Base-by-base conservation (phyloP, 179 eudicot genomes). In the Spinacia oleracea region DNA sequence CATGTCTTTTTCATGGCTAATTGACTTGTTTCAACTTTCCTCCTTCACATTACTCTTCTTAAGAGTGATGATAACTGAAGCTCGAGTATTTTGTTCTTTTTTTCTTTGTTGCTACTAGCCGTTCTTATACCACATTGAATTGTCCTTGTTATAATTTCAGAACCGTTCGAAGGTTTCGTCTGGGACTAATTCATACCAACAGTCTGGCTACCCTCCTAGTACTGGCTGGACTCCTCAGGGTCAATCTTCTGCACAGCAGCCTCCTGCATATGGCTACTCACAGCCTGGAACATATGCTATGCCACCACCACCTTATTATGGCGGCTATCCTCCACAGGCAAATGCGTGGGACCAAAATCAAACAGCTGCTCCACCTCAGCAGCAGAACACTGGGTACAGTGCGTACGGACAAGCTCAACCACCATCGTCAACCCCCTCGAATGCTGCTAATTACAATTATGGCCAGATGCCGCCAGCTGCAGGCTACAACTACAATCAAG, bases 281-380 rank as follows among this genome's bases (percentile, higher is more conserved):
- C 97, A 94, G 81, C 88, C 93, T 29, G 98, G 92, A 73, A 74
- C 90, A 35, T 92, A 94, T 73, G 84, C 89, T 20, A 81, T 86
- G 66, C 88, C 87, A 15, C 66, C 87, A 5, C 88, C 91, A 7
- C 89, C 90, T 70, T 94, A 93, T 66, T 95, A 93, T 81, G 79
- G 89, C 51, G 90, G 88, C 53, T 94, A 94, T 65, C 91, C 92
- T 42, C 87, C 90, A 40, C 96, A 86, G 76, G 81, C 80, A 46
- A 43, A 88, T 12, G 81, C 89, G 55, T 92, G 97, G 98, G 98
- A 92, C 72, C 97, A 92, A 72, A 92, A 92, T 67, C 97, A 92
- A 72, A 92, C 84, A 65, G 64, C 90, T 58, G 89, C 89, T 20
- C 82, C 89, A 0, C 77, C 91, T 16, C 89, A 83, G 78, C 93